phyloP scores from a whole-genome alignment of 2,329 filamentous ascomycete species.

The Epichloe brachyelytri region DNA sequence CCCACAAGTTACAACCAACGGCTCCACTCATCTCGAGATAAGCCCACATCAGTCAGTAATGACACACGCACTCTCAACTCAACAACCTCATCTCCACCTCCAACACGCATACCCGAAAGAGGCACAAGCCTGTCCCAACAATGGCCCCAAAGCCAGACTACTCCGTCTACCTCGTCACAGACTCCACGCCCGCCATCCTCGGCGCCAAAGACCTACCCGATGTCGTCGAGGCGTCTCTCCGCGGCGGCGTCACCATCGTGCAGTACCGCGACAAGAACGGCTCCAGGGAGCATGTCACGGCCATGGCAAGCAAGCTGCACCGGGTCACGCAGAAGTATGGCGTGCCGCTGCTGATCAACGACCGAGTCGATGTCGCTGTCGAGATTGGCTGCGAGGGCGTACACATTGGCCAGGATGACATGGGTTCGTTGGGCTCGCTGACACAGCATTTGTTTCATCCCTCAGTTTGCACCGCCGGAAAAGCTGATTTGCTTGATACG shows the following conservation, averaged over 20 bases:
- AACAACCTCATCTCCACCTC: background rate
- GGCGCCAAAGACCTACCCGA: constrained; percentile 54
- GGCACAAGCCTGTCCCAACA: background rate
- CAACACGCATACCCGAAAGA: background rate
- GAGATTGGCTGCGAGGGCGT: constrained; percentile 83
- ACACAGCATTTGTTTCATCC: background rate
- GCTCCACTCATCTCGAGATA: background rate
- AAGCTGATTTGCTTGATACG: too few species aligned
- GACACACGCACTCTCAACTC: background rate
- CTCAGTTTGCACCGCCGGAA: too few species aligned
- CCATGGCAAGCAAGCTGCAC: constrained; percentile 60
- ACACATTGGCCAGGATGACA: constrained; percentile 90
- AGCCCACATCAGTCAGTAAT: too few species aligned
- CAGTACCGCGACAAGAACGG: constrained; percentile 84
- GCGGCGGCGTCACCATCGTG: constrained; percentile 72
- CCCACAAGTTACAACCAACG: background rate
- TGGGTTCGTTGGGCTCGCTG: constrained; percentile 38
- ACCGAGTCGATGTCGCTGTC: constrained; percentile 78
- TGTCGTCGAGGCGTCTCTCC: constrained; percentile 63
- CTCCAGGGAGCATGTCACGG: constrained; percentile 58
- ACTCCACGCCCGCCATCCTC: constrained; percentile 78
- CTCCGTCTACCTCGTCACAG: constrained; percentile 80
- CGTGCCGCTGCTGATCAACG: constrained; percentile 83
- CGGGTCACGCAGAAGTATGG: constrained; percentile 50
- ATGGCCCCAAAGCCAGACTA: constrained; percentile 44